Evolutionary conservation across 441 rosid species (phyloP).

Genomic region (Gossypium trilobum): DNA sequence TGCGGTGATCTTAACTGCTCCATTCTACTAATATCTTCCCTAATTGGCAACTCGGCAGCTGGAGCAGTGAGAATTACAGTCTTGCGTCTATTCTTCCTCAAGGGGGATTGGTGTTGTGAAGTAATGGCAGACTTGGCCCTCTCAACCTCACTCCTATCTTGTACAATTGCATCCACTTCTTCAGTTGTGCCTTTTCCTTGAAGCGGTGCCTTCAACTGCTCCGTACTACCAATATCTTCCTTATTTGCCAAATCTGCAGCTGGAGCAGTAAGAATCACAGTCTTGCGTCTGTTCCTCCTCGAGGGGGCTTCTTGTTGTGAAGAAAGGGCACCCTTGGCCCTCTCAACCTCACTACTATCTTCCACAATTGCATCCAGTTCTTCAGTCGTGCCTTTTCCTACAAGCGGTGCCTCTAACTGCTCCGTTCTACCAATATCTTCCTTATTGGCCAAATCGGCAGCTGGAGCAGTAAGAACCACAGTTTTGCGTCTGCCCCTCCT

Average conservation of each 20-base stretch:
- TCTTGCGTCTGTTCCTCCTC: slow-evolving; percentile 20
- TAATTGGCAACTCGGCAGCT: neutral
- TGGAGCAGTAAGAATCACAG: slow-evolving; percentile 8
- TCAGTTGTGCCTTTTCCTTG: neutral
- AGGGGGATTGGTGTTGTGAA: slow-evolving; percentile 1
- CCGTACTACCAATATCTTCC: neutral
- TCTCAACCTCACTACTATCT: neutral
- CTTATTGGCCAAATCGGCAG: neutral
- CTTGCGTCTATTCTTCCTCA: slow-evolving; percentile 19
- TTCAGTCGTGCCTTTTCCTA: neutral
- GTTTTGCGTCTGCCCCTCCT: slow-evolving; percentile 22
- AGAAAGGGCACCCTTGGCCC: neutral
- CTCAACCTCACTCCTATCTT: neutral
- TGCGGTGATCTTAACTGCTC: neutral
- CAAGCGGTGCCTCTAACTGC: neutral
- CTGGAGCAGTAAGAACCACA: slow-evolving; percentile 6
- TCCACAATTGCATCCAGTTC: neutral
- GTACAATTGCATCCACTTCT: neutral
- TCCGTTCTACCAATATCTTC: neutral
- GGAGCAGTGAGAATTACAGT: slow-evolving; percentile 12
- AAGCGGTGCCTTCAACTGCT: neutral
- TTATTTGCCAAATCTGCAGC: neutral
- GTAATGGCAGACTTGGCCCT: neutral
- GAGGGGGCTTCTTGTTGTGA: neutral
- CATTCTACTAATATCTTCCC: neutral